Base-by-base conservation (phyloP, 2,329 filamentous ascomycete species). In the Grosmannia penicillata region DNA sequence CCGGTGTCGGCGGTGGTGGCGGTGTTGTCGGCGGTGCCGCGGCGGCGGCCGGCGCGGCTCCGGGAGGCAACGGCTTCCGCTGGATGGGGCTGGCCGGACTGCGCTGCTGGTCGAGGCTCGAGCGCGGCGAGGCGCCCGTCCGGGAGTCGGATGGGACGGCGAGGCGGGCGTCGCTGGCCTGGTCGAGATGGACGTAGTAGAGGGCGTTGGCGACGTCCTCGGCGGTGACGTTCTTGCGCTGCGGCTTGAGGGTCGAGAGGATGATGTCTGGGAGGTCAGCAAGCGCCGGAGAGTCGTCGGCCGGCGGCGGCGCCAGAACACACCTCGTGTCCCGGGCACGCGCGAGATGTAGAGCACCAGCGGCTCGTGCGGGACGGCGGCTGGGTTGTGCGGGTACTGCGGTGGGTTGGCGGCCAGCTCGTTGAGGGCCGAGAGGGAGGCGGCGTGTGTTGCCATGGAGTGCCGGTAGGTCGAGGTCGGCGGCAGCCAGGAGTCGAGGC, bases 291-390 rank as follows among this genome's bases (percentile, higher is more conserved):
- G n/a, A n/a, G n/a, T n/a, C n/a, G n/a, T n/a, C n/a, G n/a, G n/a
- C n/a, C n/a, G 11, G 24, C 24, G 24, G 24, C 7, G 24, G 24
- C 7, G 15, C 15, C 7, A 33, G 23, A 30, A 33, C 27, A 19
- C 65, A 87, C 85, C 84, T 77, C 78, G 75, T 45, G 82, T 93
- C 18, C 89, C 89, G 1, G 91, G 91, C 1, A 98, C 89, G 47
- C 89, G 70, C 26, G 89, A 85, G 47, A 98, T 93, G 59, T 98
- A 98, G 29, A 98, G 70, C 3, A 78, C 76, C 36, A 96, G 58
- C 4, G 84, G 76, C 36, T 84, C 75, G 45, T 78, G 72, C 45
- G 65, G 72, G 49, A 70, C 62, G 48, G 80, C 76, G 4, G 76
- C 73, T 6, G 83, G 81, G 52, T 83, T 83, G 51, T 80, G 72